These are phyloP conservation scores for Pyricularia grisea DNA, from an alignment of 2,329 filamentous ascomycete genomes.

Conservation along the genomic window DNA sequence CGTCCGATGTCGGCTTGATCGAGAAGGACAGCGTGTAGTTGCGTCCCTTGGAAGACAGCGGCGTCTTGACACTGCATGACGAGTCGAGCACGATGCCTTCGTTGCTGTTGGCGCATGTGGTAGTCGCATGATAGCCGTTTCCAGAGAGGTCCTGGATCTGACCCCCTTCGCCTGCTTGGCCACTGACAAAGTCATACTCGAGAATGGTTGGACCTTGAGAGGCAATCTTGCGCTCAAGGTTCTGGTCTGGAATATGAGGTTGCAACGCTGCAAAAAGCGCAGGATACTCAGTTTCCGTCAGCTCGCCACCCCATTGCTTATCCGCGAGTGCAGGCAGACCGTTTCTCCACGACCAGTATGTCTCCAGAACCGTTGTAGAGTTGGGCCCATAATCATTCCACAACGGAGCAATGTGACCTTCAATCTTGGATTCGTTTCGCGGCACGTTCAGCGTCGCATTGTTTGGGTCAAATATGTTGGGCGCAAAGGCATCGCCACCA, in stretches of 20 bases:
- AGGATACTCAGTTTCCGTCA: constrained; percentile 28
- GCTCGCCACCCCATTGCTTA: constrained; percentile 43
- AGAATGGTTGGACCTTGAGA: constrained; percentile 25
- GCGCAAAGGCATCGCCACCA: constrained; percentile 32
- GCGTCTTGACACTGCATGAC: constrained; percentile 33
- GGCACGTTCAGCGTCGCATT: constrained; percentile 38
- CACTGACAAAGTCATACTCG: constrained; percentile 19
- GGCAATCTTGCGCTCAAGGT: constrained; percentile 32
- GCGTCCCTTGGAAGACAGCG: constrained; percentile 42
- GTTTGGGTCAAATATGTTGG: constrained; percentile 38
- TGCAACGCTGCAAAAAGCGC: constrained; percentile 27
- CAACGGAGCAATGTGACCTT: constrained; percentile 37
- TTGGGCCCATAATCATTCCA: constrained; percentile 48
- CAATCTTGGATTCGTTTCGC: constrained; percentile 25
- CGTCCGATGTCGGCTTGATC: constrained; percentile 11
- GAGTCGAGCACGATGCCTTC: constrained; percentile 21
- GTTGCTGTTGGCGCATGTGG: constrained; percentile 23
- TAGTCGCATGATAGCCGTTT: constrained; percentile 29
- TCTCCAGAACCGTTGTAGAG: constrained; percentile 38
- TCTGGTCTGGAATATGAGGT: constrained; percentile 32
- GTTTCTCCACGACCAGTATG: constrained; percentile 40
- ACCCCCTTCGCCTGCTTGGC: background rate
- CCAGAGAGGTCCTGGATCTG: constrained; percentile 24
- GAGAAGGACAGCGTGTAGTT: constrained; percentile 44
- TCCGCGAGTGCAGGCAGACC: constrained; percentile 40